phyloP scores from a whole-genome alignment of 257 asterid genomes.

The Fraxinus quadrangulata region DNA sequence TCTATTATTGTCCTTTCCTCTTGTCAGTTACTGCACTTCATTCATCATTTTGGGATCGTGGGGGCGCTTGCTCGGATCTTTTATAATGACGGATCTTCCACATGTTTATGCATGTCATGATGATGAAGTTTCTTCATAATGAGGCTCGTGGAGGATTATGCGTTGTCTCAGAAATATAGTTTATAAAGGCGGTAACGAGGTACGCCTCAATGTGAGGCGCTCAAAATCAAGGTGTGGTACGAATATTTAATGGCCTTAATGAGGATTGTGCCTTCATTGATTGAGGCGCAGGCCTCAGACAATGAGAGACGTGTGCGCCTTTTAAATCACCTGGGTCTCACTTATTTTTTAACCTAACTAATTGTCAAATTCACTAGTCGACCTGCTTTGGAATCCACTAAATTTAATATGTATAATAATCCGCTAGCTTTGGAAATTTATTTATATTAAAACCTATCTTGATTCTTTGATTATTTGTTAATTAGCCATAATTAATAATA shows the following conservation, averaged over 20 bases:
- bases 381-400: neutral
- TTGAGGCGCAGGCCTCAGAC: neutral
- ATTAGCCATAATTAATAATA: no score
- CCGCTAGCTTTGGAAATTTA: no score
- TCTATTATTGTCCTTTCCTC: neutral
- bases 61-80: no score
- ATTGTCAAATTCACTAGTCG: neutral
- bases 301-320: neutral
- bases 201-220: neutral
- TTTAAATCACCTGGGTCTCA: neutral
- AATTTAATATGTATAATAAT: no score
- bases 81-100: neutral
- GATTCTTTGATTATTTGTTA: no score
- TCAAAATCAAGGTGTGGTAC: neutral
- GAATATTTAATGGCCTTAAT: neutral
- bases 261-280: neutral
- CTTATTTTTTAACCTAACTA: neutral
- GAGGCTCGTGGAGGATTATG: neutral
- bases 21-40: neutral
- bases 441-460: no score
- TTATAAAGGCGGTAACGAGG: neutral
- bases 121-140: neutral
- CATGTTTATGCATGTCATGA: neutral
- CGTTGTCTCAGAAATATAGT: neutral
- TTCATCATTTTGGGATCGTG: neutral